Evolutionary conservation across 495 filamentous ascomycete genomes (phyloP).

Genomic region (Apiosordaria backusii): DNA sequence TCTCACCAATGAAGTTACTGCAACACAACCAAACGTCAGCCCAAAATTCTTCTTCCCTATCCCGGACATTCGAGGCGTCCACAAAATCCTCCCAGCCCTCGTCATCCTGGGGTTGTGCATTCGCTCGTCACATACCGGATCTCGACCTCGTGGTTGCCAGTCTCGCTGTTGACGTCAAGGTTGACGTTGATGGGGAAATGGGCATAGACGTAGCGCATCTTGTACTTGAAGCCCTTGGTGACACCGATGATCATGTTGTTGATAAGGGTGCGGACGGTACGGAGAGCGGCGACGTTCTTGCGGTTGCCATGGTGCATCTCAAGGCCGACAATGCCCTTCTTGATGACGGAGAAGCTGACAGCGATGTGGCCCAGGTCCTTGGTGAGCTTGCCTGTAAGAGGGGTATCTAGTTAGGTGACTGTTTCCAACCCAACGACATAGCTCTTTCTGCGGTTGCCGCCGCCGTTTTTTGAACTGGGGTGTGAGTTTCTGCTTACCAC

Average conservation of each 20-base stretch:
- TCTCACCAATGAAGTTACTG: conserved; percentile 99
- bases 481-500: conserved; percentile 51
- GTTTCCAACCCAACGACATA: not conserved
- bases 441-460: not conserved
- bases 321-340: conserved; percentile 81
- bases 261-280: conserved; percentile 94
- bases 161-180: conserved; percentile 92
- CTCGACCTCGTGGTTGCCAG: conserved; percentile 84
- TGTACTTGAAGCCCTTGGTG: conserved; percentile 99
- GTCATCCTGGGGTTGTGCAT: not conserved
- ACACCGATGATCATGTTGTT: conserved; percentile 98
- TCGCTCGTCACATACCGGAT: conserved; percentile 70
- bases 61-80: not conserved
- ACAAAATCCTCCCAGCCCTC: not conserved
- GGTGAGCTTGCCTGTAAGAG: conserved; percentile 70
- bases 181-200: conserved; percentile 99
- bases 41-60: conserved; percentile 12
- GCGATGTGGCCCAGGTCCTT: conserved; percentile 96
- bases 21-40: conserved; percentile 29
- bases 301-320: conserved; percentile 96
- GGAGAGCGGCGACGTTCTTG: conserved; percentile 96
- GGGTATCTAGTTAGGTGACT: conserved; percentile 10
- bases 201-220: conserved; percentile 99
- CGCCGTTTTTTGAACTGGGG: not conserved
- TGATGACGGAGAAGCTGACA: conserved; percentile 85